Evolutionary conservation across 2,329 filamentous ascomycete species (phyloP).

Genomic region (Dryadomyces quercus-mongolicae): DNA sequence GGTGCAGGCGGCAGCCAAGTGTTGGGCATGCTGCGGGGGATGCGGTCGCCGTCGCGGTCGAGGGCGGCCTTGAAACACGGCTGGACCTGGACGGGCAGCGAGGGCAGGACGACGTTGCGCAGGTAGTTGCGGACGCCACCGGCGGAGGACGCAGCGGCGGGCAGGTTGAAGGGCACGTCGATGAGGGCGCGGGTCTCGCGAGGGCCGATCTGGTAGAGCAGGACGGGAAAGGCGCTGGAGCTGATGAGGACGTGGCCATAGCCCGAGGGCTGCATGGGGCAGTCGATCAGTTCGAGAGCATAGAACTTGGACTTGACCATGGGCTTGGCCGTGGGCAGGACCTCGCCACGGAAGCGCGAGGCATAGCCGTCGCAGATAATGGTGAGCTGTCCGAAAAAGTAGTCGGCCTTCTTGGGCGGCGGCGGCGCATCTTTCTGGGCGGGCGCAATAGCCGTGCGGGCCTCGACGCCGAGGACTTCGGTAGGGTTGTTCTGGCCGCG

Average conservation of each 20-base stretch:
- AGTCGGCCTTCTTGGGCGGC: conserved; percentile 46
- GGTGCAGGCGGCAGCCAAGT: conserved; percentile 66
- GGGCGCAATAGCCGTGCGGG: conserved; percentile 48
- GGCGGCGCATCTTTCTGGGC: conserved; percentile 22
- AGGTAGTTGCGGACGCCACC: conserved; percentile 84
- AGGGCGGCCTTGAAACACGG: conserved; percentile 67
- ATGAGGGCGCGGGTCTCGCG: conserved; percentile 86
- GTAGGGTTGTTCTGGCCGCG: conserved; percentile 50
- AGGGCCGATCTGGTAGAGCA: conserved; percentile 94
- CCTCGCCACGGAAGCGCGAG: conserved; percentile 76
- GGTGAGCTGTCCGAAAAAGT: conserved; percentile 80
- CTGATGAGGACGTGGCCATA: conserved; percentile 85
- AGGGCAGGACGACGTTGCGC: conserved; percentile 60
- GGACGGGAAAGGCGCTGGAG: conserved; percentile 54
- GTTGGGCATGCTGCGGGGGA: conserved; percentile 85
- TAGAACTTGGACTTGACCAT: conserved; percentile 79
- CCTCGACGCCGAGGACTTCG: conserved; percentile 74
- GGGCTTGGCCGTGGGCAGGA: conserved; percentile 52
- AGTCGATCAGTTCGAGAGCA: conserved; percentile 84
- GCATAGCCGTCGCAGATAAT: conserved; percentile 87
- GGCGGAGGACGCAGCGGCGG: conserved; percentile 57
- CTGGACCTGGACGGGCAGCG: conserved; percentile 58
- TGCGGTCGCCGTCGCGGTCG: conserved; percentile 54
- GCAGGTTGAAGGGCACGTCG: conserved; percentile 69
- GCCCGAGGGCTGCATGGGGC: conserved; percentile 58